These are phyloP conservation scores for Scalesia atractyloides DNA, from an alignment of 129 eudicot genomes.

Conservation along the genomic window DNA sequence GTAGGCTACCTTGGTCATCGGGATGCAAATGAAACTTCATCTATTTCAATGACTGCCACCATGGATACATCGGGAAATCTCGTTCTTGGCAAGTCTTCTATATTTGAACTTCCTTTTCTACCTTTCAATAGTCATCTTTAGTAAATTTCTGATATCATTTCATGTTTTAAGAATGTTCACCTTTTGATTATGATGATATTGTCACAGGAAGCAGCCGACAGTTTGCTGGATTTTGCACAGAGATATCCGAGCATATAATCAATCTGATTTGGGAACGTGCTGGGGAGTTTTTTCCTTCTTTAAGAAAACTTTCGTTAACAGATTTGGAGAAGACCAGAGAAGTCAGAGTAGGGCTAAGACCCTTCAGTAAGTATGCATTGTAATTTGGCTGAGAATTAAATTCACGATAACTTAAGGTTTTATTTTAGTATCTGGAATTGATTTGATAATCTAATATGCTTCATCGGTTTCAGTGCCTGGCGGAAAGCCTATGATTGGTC, in stretches of 20 bases:
- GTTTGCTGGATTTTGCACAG: constrained; percentile 83
- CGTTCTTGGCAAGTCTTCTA: constrained; percentile 60
- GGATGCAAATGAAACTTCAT: constrained; percentile 45
- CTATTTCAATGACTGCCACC: constrained; percentile 94
- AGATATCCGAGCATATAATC: constrained; percentile 59
- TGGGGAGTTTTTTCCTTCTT: constrained; percentile 67
- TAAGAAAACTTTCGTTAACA: constrained; percentile 53
- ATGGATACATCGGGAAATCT: constrained; percentile 84
- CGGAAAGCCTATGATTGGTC: constrained; percentile 94
- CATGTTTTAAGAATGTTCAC: constrained; percentile 1
- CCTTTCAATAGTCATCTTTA: neutral
- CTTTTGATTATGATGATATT: neutral
- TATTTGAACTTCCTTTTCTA: constrained; percentile 1
- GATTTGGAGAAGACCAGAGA: constrained; percentile 50
- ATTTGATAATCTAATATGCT: constrained; percentile 2
- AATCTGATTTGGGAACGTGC: constrained; percentile 83
- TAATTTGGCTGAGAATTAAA: neutral
- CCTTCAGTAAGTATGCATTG: constrained; percentile 75
- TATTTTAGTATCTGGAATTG: neutral
- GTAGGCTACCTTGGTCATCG: constrained; percentile 74
- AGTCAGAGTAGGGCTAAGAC: constrained; percentile 92
- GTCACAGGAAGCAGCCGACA: constrained; percentile 92
- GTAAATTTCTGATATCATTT: constrained; percentile 7
- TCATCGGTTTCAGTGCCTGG: constrained; percentile 65
- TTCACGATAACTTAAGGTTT: neutral